Conservation (phyloP, 164 flowering plant species). For the Vitis riparia region DNA sequence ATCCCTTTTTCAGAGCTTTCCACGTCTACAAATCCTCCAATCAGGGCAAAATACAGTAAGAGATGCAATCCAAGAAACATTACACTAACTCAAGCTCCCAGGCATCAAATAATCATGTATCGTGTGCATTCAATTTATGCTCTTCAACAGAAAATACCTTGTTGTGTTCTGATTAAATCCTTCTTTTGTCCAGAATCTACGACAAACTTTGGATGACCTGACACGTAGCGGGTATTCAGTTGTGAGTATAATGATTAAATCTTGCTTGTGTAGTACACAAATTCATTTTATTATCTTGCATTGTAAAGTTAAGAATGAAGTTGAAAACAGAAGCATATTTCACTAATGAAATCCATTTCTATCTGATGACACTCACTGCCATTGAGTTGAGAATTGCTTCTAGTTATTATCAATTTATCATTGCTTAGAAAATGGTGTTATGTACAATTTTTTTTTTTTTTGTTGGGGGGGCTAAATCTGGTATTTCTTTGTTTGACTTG, state of each 20-base stretch:
- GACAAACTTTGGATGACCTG: constrained; percentile 95
- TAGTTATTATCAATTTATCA: not conserved
- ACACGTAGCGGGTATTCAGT: constrained; percentile 92
- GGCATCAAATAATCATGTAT: no score
- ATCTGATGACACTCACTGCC: no score
- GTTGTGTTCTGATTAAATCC: not conserved
- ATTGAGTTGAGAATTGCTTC: no score
- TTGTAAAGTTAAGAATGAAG: not conserved
- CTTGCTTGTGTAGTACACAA: not conserved
- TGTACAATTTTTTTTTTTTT: not conserved
- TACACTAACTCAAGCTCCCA: no score
- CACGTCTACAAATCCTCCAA: no score
- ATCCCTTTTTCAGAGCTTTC: no score
- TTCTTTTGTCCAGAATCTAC: constrained; percentile 69
- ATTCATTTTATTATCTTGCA: not conserved
- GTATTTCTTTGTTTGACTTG: not conserved
- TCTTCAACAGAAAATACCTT: constrained; percentile 1
- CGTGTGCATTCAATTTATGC: not conserved
- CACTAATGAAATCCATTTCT: not conserved
- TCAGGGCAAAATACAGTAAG: no score
- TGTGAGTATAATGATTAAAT: constrained; percentile 46
- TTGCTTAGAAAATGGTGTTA: not conserved
- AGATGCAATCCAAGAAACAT: no score
- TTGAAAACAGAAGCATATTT: not conserved
- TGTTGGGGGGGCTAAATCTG: no score